phyloP scores from a whole-genome alignment of 2,329 filamentous ascomycete species.

The Fusarium aywerte region DNA sequence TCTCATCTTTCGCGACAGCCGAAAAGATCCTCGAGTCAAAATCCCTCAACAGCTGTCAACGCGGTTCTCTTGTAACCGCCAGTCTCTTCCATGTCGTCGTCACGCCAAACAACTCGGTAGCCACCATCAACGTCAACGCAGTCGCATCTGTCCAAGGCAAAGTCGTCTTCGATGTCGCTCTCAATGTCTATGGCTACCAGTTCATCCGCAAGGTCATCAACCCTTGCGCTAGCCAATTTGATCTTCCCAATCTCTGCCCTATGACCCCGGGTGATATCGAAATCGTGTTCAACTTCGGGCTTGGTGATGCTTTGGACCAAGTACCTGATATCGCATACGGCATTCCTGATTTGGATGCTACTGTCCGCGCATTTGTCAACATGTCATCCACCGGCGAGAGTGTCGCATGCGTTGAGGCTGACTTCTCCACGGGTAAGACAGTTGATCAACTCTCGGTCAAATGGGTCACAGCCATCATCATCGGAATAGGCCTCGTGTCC shows the following conservation, averaged over 20 bases:
- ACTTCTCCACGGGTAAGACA: constrained; percentile 89
- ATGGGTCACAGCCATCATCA: constrained; percentile 89
- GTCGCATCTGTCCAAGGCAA: constrained; percentile 84
- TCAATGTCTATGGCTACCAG: constrained; percentile 84
- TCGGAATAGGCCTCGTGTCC: constrained; percentile 81
- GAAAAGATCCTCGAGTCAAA: constrained; percentile 78
- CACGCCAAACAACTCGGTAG: constrained; percentile 77
- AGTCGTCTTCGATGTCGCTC: constrained; percentile 78
- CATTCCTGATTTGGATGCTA: constrained; percentile 90
- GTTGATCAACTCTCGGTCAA: constrained; percentile 89
- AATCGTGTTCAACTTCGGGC: constrained; percentile 73
- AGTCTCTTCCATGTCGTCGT: constrained; percentile 88
- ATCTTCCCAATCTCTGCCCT: constrained; percentile 81
- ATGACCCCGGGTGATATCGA: constrained; percentile 87
- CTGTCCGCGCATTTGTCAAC: constrained; percentile 83
- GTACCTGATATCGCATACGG: constrained; percentile 88
- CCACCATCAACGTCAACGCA: constrained; percentile 79
- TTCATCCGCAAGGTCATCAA: constrained; percentile 74
- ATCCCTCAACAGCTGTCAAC: constrained; percentile 85
- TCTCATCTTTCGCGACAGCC: constrained; percentile 54
- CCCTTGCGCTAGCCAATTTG: constrained; percentile 72
- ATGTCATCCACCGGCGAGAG: constrained; percentile 68
- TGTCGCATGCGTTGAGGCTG: constrained; percentile 87
- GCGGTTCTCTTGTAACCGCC: constrained; percentile 84
- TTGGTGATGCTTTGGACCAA: constrained; percentile 67